Conservation (phyloP, 116 monocot genomes). For the Trichopus zeylanicus region DNA sequence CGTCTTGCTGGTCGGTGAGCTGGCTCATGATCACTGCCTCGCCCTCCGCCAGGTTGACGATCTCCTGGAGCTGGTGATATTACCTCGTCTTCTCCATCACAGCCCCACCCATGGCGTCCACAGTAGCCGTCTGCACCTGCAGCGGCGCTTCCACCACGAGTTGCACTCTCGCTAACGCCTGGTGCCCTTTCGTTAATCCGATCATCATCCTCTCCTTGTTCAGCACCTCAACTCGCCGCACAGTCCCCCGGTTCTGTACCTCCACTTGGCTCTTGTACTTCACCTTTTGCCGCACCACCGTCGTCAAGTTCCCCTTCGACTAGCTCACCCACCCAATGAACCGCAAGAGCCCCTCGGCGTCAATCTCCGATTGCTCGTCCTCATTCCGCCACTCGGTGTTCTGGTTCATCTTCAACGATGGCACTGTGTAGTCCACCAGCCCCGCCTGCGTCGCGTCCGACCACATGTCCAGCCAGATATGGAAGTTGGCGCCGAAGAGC, state of each 20-base stretch:
- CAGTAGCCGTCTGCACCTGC: slow-evolving; percentile 10
- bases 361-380: too few species aligned
- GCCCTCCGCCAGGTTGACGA: slow-evolving; percentile 9
- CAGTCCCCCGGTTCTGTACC: slow-evolving; percentile 11
- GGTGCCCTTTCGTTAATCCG: not conserved
- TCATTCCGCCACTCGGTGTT: too few species aligned
- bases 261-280: too few species aligned
- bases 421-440: too few species aligned
- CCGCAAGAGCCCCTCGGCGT: slow-evolving; percentile 7
- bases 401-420: not conserved
- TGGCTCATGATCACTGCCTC: slow-evolving; percentile 1
- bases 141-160: too few species aligned
- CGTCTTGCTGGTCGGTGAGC: slow-evolving; percentile 24
- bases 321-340: too few species aligned
- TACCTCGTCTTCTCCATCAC: slow-evolving; percentile 14
- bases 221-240: slow-evolving; percentile 6
- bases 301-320: too few species aligned
- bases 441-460: too few species aligned
- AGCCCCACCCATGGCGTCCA: slow-evolving; percentile 3
- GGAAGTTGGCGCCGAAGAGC: slow-evolving; percentile 29
- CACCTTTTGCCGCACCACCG: too few species aligned
- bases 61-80: slow-evolving; percentile 19
- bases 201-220: slow-evolving; percentile 15
- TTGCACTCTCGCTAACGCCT: too few species aligned
- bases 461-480: slow-evolving; percentile 34